Conservation (phyloP, 2,329 filamentous ascomycete genomes). For the Ceratocystis diversiconidia region DNA sequence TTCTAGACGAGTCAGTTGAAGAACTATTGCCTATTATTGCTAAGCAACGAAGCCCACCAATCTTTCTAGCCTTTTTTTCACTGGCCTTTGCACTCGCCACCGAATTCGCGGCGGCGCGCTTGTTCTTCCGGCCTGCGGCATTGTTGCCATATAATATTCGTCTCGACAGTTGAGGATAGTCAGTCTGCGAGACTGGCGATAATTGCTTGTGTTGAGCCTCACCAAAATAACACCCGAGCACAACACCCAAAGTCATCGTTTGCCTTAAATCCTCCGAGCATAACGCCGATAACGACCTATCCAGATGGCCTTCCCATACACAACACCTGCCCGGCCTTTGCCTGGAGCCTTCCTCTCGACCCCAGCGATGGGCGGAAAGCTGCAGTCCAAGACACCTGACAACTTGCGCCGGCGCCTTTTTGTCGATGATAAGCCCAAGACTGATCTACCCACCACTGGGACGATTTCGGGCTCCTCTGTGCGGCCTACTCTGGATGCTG, state of each 20-base stretch:
- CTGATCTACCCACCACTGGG: background rate
- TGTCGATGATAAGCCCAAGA: slow-evolving; percentile 20
- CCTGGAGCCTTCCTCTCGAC: slow-evolving; percentile 67
- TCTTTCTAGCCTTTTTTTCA: background rate
- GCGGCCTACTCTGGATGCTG: background rate
- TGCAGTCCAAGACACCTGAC: slow-evolving; percentile 26
- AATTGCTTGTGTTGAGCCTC: background rate
- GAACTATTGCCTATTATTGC: background rate
- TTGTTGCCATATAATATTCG: background rate
- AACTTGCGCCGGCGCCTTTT: slow-evolving; percentile 41
- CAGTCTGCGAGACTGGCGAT: too few relatives aligned
- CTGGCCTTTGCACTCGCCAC: background rate
- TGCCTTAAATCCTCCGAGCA: background rate
- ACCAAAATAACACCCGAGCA: too few relatives aligned
- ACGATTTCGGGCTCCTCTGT: background rate
- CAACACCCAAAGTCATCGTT: background rate
- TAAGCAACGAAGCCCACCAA: background rate
- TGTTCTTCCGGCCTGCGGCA: background rate
- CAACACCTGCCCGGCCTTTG: slow-evolving; percentile 56
- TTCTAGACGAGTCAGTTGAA: background rate
- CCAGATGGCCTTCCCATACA: slow-evolving; percentile 40
- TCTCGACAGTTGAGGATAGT: background rate
- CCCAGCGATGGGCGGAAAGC: slow-evolving; percentile 42
- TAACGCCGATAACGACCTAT: background rate
- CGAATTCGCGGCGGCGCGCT: background rate